Evolutionary conservation across 306 rosid species (phyloP).

Genomic region (Myrica gale): DNA sequence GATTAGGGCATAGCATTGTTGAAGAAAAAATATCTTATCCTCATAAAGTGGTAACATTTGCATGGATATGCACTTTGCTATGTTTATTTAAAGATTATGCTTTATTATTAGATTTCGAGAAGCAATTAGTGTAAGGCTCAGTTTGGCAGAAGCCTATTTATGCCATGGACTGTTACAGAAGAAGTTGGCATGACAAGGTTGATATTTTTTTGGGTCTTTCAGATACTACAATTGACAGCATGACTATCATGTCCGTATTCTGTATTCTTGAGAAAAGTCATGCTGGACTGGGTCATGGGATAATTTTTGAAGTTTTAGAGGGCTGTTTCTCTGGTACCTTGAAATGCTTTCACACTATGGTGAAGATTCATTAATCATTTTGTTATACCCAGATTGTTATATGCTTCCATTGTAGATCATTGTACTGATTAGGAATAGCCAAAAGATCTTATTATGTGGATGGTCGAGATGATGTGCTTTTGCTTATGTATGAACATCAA

Average conservation of each 20-base stretch:
- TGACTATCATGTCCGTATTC: not conserved
- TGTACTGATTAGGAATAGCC: not conserved
- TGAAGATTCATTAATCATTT: too few relatives aligned
- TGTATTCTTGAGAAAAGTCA: too few relatives aligned
- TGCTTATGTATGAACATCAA: not conserved
- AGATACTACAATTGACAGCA: not conserved
- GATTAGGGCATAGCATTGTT: not conserved
- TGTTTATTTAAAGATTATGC: not conserved
- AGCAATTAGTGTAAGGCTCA: not conserved
- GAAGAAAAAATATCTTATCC: not conserved
- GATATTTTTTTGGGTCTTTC: not conserved
- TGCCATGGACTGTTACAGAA: not conserved
- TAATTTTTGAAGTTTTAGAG: too few relatives aligned
- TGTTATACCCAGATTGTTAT: not conserved
- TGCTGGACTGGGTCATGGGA: too few relatives aligned
- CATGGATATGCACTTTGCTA: not conserved
- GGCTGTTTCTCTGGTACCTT: too few relatives aligned
- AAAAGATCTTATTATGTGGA: not conserved
- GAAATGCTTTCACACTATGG: too few relatives aligned
- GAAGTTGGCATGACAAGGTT: not conserved
- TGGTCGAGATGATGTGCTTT: not conserved
- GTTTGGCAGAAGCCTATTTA: not conserved
- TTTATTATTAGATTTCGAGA: not conserved
- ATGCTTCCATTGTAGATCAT: not conserved
- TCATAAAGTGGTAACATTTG: not conserved